These are phyloP conservation scores for Pichia sp. DNA, from an alignment of 1,139 yeast genomes.

Conservation along the genomic window DNA sequence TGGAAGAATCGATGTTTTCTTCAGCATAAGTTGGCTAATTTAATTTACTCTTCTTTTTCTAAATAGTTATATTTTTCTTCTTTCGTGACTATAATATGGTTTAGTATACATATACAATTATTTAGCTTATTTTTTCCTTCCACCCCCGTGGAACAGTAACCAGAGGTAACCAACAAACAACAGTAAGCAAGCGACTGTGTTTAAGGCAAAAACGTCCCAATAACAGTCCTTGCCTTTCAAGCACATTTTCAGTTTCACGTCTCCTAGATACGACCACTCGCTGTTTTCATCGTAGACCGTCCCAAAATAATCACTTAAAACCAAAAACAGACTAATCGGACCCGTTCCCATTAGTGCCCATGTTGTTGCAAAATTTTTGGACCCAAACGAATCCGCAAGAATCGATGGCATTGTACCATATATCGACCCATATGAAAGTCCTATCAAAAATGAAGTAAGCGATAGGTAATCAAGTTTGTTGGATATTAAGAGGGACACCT, in stretches of 20 bases:
- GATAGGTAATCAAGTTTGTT: slow-evolving; percentile 38
- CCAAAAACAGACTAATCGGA: slow-evolving; percentile 39
- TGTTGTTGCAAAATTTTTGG: slow-evolving; percentile 65
- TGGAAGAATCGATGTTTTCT: no score
- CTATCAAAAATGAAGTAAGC: slow-evolving; percentile 57
- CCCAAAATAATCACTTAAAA: slow-evolving; percentile 42
- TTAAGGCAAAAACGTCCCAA: slow-evolving; percentile 37
- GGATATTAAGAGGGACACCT: slow-evolving; percentile 35
- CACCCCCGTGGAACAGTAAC: slow-evolving; percentile 10
- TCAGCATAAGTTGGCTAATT: no score
- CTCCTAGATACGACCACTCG: slow-evolving; percentile 29
- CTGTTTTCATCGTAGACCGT: slow-evolving; percentile 38
- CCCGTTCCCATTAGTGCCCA: slow-evolving; percentile 70
- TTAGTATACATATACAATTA: not conserved
- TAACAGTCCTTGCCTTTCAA: slow-evolving; percentile 40
- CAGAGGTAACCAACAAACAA: slow-evolving; percentile 21
- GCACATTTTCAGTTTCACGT: slow-evolving; percentile 32
- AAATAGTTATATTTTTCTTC: not conserved
- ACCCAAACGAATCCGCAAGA: slow-evolving; percentile 71
- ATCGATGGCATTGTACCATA: slow-evolving; percentile 82
- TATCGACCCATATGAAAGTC: slow-evolving; percentile 73
- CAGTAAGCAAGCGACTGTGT: slow-evolving; percentile 32
- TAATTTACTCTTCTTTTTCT: not conserved
- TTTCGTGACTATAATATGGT: not conserved
- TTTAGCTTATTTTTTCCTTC: slow-evolving; percentile 1